These are phyloP conservation scores for Rhodotorula sp. DNA, from an alignment of 1,284 basidiomycete species.

Conservation along the genomic window DNA sequence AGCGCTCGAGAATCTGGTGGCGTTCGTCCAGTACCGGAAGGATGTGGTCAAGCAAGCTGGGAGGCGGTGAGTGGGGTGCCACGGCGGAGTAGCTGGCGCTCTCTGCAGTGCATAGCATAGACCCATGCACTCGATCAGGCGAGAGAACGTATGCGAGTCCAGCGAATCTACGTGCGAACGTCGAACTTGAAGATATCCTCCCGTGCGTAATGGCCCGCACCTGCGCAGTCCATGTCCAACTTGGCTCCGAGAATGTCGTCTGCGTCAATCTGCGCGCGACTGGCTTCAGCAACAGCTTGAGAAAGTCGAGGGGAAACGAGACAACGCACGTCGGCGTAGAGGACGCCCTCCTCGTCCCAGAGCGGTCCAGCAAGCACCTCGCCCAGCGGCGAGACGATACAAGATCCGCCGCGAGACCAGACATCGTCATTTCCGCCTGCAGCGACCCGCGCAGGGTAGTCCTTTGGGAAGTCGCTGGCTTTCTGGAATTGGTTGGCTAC, in stretches of 20 bases:
- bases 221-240: conserved; percentile 67
- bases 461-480: conserved; percentile 38
- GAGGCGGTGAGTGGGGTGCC: neutral
- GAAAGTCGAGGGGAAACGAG: neutral
- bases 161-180: neutral
- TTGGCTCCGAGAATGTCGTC: conserved; percentile 62
- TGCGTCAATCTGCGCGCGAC: conserved; percentile 55
- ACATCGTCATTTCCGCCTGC: conserved; percentile 1
- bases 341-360: conserved; percentile 59
- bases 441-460: conserved; percentile 35
- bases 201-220: conserved; percentile 62
- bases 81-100: neutral
- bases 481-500: conserved; percentile 21
- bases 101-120: neutral
- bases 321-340: conserved; percentile 55
- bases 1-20: conserved; percentile 70
- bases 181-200: conserved; percentile 52
- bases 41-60: conserved; percentile 50
- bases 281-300: neutral
- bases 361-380: conserved; percentile 66
- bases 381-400: conserved; percentile 67
- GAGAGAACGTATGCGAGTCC: neutral
- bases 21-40: conserved; percentile 82
- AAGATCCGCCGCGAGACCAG: conserved; percentile 66
- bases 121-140: neutral